Evolutionary conservation across 257 asterid species (phyloP), one percentile per base, ranked within the genome.

Genomic region (Knoxia roxburghii): DNA sequence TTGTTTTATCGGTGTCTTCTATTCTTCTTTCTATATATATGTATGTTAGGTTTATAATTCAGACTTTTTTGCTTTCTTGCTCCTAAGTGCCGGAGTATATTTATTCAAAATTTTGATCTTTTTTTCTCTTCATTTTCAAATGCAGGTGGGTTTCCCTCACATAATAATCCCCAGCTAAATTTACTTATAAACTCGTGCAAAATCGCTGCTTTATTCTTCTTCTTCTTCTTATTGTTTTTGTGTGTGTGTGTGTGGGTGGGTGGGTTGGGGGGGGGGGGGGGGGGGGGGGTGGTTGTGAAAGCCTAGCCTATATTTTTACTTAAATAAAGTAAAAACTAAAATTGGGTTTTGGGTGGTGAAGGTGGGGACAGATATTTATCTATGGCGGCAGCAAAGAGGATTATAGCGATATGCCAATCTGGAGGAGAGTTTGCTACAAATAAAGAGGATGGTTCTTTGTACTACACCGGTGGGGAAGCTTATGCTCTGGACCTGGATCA

Each of bases 321-420:
- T 18, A 29, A 27, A 1, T 46, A 15, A 48, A 48, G 17, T 48
- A 17, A 15, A 18, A 1, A 15, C 5, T n/a, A 23, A 1, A 15
- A 2, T 17, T 48, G 21, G 21, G 7, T 14, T 48, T 21, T 13
- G 61, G 3, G 39, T 0, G 41, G 10, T 43, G 61, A 12, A 45
- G 32, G 64, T 33, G 46, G 33, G n/a, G n/a, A n/a, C n/a, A n/a
- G n/a, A n/a, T n/a, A n/a, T n/a, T n/a, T 60, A 49, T 35, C 65
- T 20, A 50, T 37, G 41, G 41, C 23, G 26, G 87, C 84, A 60
- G 30, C 85, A 1, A 94, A 90, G 82, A 90, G 84, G 78, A 85
- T 90, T 70, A 90, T 90, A 49, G 96, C 95, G 26, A 89, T 90
- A 68, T 93, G 99, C 77, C 97, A 90, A 74, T 88, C 95, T 64